phyloP scores from a whole-genome alignment of 176 grass and related monocot species.

The Avena insularis region DNA sequence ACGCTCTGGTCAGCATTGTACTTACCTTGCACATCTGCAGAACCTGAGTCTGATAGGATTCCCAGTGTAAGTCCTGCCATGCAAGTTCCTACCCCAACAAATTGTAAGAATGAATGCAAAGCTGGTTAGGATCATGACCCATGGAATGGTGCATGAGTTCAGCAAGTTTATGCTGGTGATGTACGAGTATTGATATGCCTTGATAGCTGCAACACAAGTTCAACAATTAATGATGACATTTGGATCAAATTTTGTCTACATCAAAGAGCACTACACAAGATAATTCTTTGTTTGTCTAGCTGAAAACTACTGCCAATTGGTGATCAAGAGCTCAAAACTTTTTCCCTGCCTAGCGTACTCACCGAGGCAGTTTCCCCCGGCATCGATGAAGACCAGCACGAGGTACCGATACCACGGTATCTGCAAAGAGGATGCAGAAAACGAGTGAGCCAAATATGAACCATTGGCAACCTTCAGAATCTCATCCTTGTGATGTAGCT shows the following conservation, averaged over 20 bases:
- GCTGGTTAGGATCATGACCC: conserved; percentile 66
- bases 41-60: conserved; percentile 48
- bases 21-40: conserved; percentile 27
- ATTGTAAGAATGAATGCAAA: conserved; percentile 47
- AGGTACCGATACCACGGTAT: conserved; percentile 76
- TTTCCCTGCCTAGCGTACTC: neutral
- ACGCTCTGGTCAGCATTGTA: neutral
- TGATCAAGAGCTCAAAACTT: neutral
- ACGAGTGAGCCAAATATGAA: neutral
- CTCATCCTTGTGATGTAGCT: neutral
- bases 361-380: conserved; percentile 66
- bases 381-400: conserved; percentile 59
- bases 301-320: neutral
- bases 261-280: too few species aligned
- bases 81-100: conserved; percentile 51
- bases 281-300: too few species aligned
- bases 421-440: conserved; percentile 36
- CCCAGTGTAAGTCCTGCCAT: conserved; percentile 46
- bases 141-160: conserved; percentile 54
- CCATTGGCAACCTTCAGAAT: neutral
- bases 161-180: conserved; percentile 62
- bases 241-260: too few species aligned
- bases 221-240: neutral
- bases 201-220: conserved; percentile 47
- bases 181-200: conserved; percentile 64